Base-by-base conservation (phyloP, 2,329 filamentous ascomycete genomes). In the Penicillium sp. region DNA sequence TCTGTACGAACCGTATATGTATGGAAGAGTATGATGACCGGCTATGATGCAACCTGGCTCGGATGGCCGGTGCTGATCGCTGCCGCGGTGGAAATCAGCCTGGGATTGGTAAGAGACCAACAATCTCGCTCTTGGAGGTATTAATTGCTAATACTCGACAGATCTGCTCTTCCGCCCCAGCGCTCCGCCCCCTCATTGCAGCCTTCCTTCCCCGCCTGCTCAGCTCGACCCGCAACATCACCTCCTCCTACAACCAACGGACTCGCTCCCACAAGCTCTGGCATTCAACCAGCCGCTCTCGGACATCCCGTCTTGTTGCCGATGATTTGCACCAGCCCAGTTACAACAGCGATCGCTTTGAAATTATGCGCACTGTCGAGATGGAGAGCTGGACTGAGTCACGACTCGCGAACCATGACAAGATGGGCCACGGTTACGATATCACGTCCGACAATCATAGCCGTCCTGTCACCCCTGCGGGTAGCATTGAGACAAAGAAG, bases 91-190 rank as follows among this genome's bases (percentile, higher is more conserved):
- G 72, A 74, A 50, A 73, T 74, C 34, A 71, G 67, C 22, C 52
- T 74, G 16, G 72, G 71, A 7, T 54, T 74, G 65, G 72, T 74
- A 70, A 39, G 69, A 24, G 13, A 39, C 16, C 31, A 14, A 39
- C 1, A 24, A 16, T 9, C 9, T 14, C 16, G 5, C 14, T n/a
- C 18, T 7, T 46, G 6, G 22, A 22, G n/a, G 35, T 18, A 9
- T 10, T 16, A 7, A 13, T 22, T 38, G 26, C 48, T 56, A 37
- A 61, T 32, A 24, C 10, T 14, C 4, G 34, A 22, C 44, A 74
- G 72, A 71, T 74, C 47, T 74, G 71, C 55, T 70, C 72, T 20
- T 74, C 71, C 24, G 71, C 71, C 4, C 72, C 72, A 16, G 71
- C 72, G 31, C 59, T 74, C 37, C 66, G 72, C 7, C 72, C 72